phyloP scores from a whole-genome alignment of 2,329 filamentous ascomycete genomes.

The Sclerotinia borealis region DNA sequence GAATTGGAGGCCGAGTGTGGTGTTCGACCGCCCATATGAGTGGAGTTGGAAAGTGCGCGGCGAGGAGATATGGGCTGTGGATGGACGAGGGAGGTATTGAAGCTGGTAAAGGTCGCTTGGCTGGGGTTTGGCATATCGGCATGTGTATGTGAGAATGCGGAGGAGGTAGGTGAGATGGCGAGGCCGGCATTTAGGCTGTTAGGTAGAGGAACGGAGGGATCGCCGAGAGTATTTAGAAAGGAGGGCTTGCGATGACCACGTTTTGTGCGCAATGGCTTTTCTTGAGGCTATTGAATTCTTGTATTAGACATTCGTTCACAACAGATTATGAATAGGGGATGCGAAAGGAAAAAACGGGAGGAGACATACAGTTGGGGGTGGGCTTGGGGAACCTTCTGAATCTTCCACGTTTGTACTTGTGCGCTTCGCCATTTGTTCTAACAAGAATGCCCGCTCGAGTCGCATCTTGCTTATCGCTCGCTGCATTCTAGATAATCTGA shows the following conservation, averaged over 20 bases:
- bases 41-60: constrained; percentile 6
- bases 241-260: constrained; percentile 61
- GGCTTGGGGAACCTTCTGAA: constrained; percentile 71
- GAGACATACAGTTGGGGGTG: constrained; percentile 65
- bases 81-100: constrained; percentile 9
- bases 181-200: constrained; percentile 43
- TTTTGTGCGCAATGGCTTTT: constrained; percentile 71
- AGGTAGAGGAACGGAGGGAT: constrained; percentile 35
- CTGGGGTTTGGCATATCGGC: constrained; percentile 31
- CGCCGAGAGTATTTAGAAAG: constrained; percentile 33
- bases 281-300: constrained; percentile 54
- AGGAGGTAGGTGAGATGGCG: constrained; percentile 45
- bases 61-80: constrained; percentile 18
- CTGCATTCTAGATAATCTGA: constrained; percentile 72
- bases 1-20: constrained; percentile 12
- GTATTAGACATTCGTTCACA: constrained; percentile 16
- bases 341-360: constrained; percentile 13
- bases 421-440: constrained; percentile 67
- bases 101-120: constrained; percentile 34
- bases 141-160: constrained; percentile 47
- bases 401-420: constrained; percentile 71
- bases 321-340: constrained; percentile 14
- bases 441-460: constrained; percentile 71
- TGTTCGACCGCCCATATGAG: constrained; percentile 3
- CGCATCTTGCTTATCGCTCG: constrained; percentile 88